These are phyloP conservation scores for Oryza meridionalis DNA, from an alignment of 176 grass and related monocot genomes.

Conservation along the genomic window DNA sequence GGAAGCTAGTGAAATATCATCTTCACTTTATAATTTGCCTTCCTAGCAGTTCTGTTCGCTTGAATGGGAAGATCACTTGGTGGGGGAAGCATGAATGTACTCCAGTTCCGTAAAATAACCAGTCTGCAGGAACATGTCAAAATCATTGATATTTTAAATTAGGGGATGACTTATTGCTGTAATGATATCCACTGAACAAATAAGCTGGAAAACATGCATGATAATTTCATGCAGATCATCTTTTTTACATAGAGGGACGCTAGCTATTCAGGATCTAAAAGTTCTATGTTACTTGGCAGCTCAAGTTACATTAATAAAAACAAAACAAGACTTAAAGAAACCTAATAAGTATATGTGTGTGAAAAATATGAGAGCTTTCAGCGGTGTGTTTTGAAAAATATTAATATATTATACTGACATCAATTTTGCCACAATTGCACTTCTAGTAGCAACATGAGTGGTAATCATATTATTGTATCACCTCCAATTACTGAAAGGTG, in stretches of 20 bases:
- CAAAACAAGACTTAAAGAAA: neutral
- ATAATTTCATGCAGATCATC: neutral
- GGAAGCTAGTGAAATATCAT: conserved; percentile 20
- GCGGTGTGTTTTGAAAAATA: neutral
- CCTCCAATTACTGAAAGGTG: too few relatives aligned
- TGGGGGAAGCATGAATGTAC: conserved; percentile 9
- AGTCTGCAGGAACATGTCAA: conserved; percentile 8
- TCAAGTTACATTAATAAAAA: neutral
- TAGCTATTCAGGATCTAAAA: neutral
- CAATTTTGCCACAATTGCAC: neutral
- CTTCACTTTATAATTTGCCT: conserved; percentile 4
- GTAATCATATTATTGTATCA: neutral
- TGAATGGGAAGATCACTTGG: conserved; percentile 15
- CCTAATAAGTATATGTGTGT: neutral
- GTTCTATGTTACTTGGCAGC: neutral
- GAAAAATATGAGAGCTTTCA: neutral
- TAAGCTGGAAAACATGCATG: neutral
- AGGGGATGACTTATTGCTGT: neutral
- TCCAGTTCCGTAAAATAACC: conserved; percentile 6
- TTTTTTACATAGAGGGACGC: neutral
- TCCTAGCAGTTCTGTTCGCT: neutral
- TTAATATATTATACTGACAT: neutral
- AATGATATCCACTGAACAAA: neutral
- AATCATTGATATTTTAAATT: neutral
- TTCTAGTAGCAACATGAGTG: neutral